These are phyloP conservation scores for Pythium sp. DNA, from an alignment of 352 stramenopile species.

Conservation along the genomic window DNA sequence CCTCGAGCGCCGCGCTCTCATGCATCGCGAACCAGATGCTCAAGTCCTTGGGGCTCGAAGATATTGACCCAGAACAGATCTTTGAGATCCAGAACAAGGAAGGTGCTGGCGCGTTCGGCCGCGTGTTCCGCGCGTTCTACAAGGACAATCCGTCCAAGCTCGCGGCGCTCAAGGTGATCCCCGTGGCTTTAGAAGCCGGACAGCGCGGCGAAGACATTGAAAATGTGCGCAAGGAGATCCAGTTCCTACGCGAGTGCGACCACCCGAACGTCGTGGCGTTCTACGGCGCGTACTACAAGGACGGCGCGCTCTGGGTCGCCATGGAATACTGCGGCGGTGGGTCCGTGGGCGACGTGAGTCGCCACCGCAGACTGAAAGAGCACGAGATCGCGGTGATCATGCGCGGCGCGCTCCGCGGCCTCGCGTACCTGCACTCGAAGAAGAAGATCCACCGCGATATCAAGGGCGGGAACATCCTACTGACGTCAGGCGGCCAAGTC, in stretches of 20 bases:
- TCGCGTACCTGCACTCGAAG: constrained; percentile 82
- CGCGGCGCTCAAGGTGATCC: constrained; percentile 75
- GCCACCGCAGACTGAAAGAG: constrained; percentile 46
- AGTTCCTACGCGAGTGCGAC: constrained; percentile 71
- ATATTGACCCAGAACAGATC: constrained; percentile 57
- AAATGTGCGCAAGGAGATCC: constrained; percentile 66
- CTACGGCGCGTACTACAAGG: constrained; percentile 76
- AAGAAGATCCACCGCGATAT: constrained; percentile 94
- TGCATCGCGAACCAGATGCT: constrained; percentile 28
- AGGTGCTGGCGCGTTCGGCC: constrained; percentile 63
- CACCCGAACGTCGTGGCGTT: constrained; percentile 80
- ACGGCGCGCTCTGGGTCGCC: constrained; percentile 82
- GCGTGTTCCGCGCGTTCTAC: constrained; percentile 65
- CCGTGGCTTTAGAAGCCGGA: constrained; percentile 53
- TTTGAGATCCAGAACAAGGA: constrained; percentile 78
- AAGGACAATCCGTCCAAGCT: constrained; percentile 33
- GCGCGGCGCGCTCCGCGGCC: constrained; percentile 64
- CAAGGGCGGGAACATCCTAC: constrained; percentile 93
- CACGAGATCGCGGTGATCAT: constrained; percentile 79
- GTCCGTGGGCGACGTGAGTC: constrained; percentile 72
- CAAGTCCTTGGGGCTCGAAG: constrained; percentile 54
- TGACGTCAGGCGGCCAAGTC: constrained; percentile 89
- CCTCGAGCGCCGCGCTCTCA: constrained; percentile 9
- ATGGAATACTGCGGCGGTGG: constrained; percentile 90
- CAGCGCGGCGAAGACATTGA: constrained; percentile 69